Percentiles rank a stretch among this genome's conserved stretches.
phyloP scores from a whole-genome alignment of 148 eudicot genomes.

The Cornus controversa region DNA sequence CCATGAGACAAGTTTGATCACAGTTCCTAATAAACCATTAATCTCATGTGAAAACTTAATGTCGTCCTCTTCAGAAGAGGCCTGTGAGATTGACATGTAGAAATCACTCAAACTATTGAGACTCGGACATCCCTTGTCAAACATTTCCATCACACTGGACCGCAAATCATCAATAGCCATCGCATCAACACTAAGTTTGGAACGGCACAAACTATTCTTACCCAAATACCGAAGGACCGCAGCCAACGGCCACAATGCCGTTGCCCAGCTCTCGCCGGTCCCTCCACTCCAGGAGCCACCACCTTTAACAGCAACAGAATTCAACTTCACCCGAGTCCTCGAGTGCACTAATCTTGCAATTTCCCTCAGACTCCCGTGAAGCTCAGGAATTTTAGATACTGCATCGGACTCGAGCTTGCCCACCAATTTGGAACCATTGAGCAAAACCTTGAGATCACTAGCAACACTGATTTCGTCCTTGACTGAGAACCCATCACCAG shows the following conservation, averaged over 20 bases:
- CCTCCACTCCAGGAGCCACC: constrained; percentile 33
- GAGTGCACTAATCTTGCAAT: constrained; percentile 50
- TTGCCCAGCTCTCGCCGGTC: constrained; percentile 23
- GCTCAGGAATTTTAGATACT: constrained; percentile 46
- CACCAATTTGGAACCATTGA: constrained; percentile 76
- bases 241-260: constrained; percentile 27
- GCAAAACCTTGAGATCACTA: constrained; percentile 70
- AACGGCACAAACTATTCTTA: constrained; percentile 43
- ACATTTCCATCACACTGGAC: constrained; percentile 32
- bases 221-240: constrained; percentile 45
- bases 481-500: constrained; percentile 63
- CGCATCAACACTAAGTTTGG: constrained; percentile 26
- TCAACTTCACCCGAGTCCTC: constrained; percentile 49
- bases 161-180: constrained; percentile 32
- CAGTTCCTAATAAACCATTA: constrained; percentile 42
- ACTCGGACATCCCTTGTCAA: constrained; percentile 38
- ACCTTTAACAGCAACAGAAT: constrained; percentile 38
- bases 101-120: constrained; percentile 28
- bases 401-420: constrained; percentile 39
- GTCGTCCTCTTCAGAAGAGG: constrained; percentile 39
- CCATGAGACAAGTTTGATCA: constrained; percentile 51
- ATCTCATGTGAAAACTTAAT: constrained; percentile 46
- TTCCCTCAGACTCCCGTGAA: constrained; percentile 67
- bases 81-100: too few relatives aligned
- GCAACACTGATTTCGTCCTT: constrained; percentile 81